Conservation (phyloP, 495 filamentous ascomycete genomes). For the Haplographium delicatum region DNA sequence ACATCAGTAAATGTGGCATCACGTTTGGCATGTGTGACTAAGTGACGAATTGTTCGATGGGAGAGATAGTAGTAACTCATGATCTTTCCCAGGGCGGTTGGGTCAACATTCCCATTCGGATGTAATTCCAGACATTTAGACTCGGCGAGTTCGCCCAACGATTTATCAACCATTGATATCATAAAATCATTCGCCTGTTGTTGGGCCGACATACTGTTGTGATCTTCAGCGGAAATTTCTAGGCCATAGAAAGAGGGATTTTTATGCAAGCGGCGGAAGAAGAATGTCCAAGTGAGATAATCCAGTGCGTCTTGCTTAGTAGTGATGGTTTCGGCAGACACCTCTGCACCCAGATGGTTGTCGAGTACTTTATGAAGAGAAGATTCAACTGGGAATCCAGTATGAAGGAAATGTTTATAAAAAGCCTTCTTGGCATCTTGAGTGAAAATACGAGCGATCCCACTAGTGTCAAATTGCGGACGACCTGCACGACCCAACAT, state of each 20-base stretch:
- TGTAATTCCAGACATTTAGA: conserved; percentile 77
- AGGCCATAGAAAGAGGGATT: conserved; percentile 98
- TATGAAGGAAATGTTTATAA: conserved; percentile 99
- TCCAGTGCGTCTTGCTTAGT: conserved; percentile 97
- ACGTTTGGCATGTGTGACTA: conserved; percentile 70
- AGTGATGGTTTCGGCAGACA: conserved; percentile 83
- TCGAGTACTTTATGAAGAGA: conserved; percentile 93
- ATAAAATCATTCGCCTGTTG: conserved; percentile 84
- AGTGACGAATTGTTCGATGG: conserved; percentile 86
- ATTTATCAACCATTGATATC: conserved; percentile 83
- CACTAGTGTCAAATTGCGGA: conserved; percentile 92
- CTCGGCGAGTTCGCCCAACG: conserved; percentile 70
- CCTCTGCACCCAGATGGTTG: conserved; percentile 94
- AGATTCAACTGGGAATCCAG: conserved; percentile 96
- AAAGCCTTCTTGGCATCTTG: conserved; percentile 99
- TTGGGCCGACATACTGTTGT: conserved; percentile 83
- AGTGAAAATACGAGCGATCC: conserved; percentile 94
- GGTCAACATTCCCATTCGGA: conserved; percentile 83
- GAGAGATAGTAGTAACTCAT: conserved; percentile 99
- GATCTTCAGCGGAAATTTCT: conserved; percentile 88
- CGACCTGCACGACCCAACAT: conserved; percentile 96
- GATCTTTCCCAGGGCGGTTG: conserved; percentile 90
- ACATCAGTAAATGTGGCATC: conserved; percentile 79
- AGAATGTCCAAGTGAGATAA: conserved; percentile 99
- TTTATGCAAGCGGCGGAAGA: conserved; percentile 95